A percentile compares a stretch with the other conserved stretches of the same genome.
Conservation (phyloP, 495 filamentous ascomycete species). For the Poronia punctata region DNA sequence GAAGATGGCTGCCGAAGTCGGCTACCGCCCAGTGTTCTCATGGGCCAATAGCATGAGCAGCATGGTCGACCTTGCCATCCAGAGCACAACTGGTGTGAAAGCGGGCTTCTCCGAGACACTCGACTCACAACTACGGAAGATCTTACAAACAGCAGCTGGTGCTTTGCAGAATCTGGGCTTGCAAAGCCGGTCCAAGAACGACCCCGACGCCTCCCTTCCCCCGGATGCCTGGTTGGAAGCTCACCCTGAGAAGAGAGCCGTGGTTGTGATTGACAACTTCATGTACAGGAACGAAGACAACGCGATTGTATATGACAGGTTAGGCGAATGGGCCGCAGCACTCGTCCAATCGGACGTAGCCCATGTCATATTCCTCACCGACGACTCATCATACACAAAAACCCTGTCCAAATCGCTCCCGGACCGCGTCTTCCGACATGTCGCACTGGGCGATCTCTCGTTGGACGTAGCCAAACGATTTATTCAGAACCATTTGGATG, state of each 20-base stretch:
- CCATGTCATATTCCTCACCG: slow-evolving; percentile 95
- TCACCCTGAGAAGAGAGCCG: slow-evolving; percentile 75
- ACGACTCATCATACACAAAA: slow-evolving; percentile 84
- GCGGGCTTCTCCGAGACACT: slow-evolving; percentile 93
- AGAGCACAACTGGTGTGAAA: slow-evolving; percentile 89
- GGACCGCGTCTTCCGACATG: slow-evolving; percentile 81
- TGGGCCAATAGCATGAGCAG: slow-evolving; percentile 95
- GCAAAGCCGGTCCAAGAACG: slow-evolving; percentile 56
- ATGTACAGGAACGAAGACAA: slow-evolving; percentile 69
- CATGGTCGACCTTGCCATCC: slow-evolving; percentile 83
- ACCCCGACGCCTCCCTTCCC: slow-evolving; percentile 63
- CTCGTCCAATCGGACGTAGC: slow-evolving; percentile 87
- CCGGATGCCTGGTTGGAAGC: slow-evolving; percentile 89
- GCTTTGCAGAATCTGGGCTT: slow-evolving; percentile 75
- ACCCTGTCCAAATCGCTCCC: slow-evolving; percentile 80
- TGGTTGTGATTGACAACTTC: slow-evolving; percentile 94
- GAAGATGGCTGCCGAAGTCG: slow-evolving; percentile 75
- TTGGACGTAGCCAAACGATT: slow-evolving; percentile 82
- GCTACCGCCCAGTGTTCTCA: slow-evolving; percentile 88
- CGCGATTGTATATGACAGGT: slow-evolving; percentile 76
- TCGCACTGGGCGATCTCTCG: slow-evolving; percentile 77
- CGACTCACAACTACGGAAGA: slow-evolving; percentile 86
- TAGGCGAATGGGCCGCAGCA: slow-evolving; percentile 84
- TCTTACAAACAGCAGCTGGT: slow-evolving; percentile 75
- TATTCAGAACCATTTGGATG: slow-evolving; percentile 69